phyloP scores from a whole-genome alignment of 257 asterid species.

The Thymus mandschuricus region DNA sequence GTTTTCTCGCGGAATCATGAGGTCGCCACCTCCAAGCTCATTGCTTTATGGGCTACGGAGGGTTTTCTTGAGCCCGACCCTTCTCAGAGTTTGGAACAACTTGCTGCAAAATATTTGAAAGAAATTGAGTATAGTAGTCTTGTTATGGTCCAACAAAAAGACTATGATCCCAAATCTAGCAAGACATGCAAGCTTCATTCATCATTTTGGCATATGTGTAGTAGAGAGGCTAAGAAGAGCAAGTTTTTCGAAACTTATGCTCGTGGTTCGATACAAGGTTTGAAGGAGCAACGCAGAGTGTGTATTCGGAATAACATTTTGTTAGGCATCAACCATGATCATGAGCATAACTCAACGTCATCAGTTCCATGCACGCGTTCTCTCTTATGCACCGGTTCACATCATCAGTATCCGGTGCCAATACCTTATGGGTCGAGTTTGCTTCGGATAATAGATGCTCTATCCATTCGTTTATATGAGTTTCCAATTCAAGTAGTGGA shows the following conservation, averaged over 20 bases:
- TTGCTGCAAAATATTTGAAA: background rate
- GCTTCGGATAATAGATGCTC: constrained; percentile 8
- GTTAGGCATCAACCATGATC: background rate
- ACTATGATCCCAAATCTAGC: background rate
- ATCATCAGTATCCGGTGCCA: constrained; percentile 22
- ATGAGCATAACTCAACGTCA: constrained; percentile 6
- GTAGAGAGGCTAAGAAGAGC: background rate
- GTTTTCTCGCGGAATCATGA: background rate
- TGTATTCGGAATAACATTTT: constrained; percentile 8
- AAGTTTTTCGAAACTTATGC: constrained; percentile 4
- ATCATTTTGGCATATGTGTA: constrained; percentile 12
- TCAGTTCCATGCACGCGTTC: background rate
- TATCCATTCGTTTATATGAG: constrained; percentile 16
- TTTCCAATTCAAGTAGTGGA: constrained; percentile 10
- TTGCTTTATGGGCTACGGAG: constrained; percentile 1
- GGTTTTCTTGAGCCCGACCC: constrained; percentile 11
- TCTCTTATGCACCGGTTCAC: background rate
- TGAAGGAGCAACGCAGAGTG: background rate
- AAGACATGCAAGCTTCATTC: constrained; percentile 11
- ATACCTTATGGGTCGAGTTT: background rate
- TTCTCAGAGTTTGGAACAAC: background rate
- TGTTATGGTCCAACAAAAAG: background rate
- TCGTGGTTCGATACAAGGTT: background rate
- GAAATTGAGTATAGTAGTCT: constrained; percentile 3
- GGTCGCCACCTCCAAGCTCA: constrained; percentile 3